Evolutionary conservation across 176 grass and related monocot species (phyloP).

Genomic region (Zoysia japonica): DNA sequence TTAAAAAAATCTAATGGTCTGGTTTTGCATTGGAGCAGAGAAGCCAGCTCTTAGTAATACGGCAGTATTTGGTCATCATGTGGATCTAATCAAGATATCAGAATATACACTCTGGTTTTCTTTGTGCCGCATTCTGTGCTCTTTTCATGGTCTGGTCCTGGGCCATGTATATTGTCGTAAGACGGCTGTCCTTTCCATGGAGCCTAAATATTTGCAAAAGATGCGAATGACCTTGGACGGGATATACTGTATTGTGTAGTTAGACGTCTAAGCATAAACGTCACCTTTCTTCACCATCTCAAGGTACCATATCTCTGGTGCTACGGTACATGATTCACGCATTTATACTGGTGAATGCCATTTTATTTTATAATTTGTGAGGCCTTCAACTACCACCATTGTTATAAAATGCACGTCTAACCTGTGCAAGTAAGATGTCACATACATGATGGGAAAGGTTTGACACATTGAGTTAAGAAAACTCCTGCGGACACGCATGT

Average conservation of each 20-base stretch:
- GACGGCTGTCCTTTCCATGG: not conserved
- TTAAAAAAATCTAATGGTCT: not conserved
- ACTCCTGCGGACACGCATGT: not conserved
- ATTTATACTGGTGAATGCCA: not conserved
- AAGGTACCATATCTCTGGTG: conserved; percentile 14
- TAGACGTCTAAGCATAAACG: not conserved
- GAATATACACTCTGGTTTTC: not conserved
- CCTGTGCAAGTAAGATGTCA: conserved; percentile 33
- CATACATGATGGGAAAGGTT: not conserved
- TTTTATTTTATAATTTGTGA: not conserved
- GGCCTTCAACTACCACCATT: conserved; percentile 5
- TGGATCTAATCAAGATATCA: conserved; percentile 19
- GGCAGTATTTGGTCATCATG: conserved; percentile 18
- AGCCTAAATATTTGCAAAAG: not conserved
- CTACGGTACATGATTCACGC: not conserved
- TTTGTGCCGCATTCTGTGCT: not conserved
- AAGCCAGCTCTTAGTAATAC: not conserved
- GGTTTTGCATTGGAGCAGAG: not conserved
- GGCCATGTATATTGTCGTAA: conserved; percentile 6
- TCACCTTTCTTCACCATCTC: not conserved
- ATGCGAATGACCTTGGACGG: not conserved
- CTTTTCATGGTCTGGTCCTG: not conserved
- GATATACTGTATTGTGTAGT: not conserved
- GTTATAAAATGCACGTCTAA: conserved; percentile 25
- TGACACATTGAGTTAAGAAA: conserved; percentile 31